A percentile compares a stretch with the other conserved stretches of the same genome.
phyloP scores from a whole-genome alignment of 768 basidiomycete species.

The Sporobolomyces phaffii region DNA sequence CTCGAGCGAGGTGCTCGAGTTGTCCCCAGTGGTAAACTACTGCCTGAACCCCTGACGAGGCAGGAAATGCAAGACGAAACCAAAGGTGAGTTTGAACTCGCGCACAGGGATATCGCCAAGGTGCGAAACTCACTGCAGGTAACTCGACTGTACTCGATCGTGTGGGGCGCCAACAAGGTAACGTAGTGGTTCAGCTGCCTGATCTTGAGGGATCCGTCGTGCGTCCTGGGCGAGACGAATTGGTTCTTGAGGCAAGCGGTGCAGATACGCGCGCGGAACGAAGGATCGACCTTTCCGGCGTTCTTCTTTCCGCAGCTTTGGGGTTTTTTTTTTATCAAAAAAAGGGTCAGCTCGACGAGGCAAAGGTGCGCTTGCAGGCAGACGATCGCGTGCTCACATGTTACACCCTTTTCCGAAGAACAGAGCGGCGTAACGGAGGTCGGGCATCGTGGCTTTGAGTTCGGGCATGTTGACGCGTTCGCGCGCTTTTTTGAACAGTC shows the following conservation, averaged over 20 bases:
- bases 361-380: too few relatives aligned
- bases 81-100: too few relatives aligned
- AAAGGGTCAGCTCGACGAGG: too few relatives aligned
- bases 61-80: not conserved
- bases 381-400: too few relatives aligned
- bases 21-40: not conserved
- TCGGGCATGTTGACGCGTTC: not conserved
- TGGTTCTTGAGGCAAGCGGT: not conserved
- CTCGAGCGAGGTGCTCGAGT: not conserved
- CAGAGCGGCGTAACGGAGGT: too few relatives aligned
- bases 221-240: not conserved
- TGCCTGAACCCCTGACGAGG: not conserved
- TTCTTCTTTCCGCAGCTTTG: constrained; percentile 7
- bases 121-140: not conserved
- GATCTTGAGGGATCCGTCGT: not conserved
- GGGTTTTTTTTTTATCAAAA: too few relatives aligned
- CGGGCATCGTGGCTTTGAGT: too few relatives aligned
- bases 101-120: not conserved
- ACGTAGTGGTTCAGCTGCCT: not conserved
- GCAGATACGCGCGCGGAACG: constrained; percentile 18
- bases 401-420: too few relatives aligned
- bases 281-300: constrained; percentile 20
- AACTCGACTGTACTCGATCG: not conserved
- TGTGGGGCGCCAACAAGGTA: not conserved
- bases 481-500: not conserved